Conservation (phyloP, 73 alveolate species). For the Tetrahymena elliotti region DNA sequence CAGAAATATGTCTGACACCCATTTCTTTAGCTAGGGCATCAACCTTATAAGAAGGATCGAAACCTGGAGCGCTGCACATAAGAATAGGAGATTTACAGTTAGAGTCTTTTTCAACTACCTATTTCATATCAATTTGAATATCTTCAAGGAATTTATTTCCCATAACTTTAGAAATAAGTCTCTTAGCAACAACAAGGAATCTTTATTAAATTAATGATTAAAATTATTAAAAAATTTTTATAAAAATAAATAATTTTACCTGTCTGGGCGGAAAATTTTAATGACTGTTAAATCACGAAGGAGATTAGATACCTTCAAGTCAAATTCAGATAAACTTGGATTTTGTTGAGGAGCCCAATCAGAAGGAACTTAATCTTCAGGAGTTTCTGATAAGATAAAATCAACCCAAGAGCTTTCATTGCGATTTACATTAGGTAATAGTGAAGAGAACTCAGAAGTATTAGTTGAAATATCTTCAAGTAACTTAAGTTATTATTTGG, state of each 20-base stretch:
- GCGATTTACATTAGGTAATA: conserved; percentile 55
- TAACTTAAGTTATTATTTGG: conserved; percentile 65
- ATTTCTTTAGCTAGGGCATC: conserved; percentile 78
- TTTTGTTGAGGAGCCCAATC: conserved; percentile 31
- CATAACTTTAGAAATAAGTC: conserved; percentile 61
- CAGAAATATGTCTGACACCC: conserved; percentile 80
- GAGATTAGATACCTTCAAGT: conserved; percentile 28
- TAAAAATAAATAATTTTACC: not conserved
- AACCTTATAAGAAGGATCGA: conserved; percentile 89
- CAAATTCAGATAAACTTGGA: conserved; percentile 34
- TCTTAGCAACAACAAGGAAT: conserved; percentile 64
- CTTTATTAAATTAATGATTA: conserved; percentile 55
- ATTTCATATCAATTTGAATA: conserved; percentile 71
- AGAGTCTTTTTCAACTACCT: conserved; percentile 80
- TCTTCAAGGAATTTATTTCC: conserved; percentile 70
- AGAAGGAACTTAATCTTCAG: conserved; percentile 87
- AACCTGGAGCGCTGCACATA: conserved; percentile 96
- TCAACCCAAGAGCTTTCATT: conserved; percentile 72
- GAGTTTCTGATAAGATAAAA: conserved; percentile 66
- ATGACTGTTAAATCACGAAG: conserved; percentile 55
- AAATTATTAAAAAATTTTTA: too few species aligned
- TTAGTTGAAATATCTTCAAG: conserved; percentile 61
- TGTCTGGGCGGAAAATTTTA: conserved; percentile 60
- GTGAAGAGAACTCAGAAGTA: conserved; percentile 47
- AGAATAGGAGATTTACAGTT: conserved; percentile 74